Evolutionary conservation across 306 rosid species (phyloP).

Genomic region (Fagus crenata): DNA sequence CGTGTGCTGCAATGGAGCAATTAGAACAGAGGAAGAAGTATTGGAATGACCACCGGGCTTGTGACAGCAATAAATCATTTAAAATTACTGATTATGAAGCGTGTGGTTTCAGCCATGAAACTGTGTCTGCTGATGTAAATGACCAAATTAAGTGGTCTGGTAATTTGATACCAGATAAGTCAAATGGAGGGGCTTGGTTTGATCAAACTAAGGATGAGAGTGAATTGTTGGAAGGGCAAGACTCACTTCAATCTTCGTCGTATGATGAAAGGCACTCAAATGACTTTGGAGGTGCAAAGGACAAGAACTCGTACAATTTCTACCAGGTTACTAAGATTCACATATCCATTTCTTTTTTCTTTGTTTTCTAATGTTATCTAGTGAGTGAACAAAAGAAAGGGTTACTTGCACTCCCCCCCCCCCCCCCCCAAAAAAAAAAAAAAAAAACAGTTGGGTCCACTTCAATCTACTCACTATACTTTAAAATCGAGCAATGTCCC

Average conservation of each 20-base stretch:
- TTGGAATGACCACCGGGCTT: conserved; percentile 67
- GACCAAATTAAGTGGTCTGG: conserved; percentile 36
- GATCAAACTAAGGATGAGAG: conserved; percentile 42
- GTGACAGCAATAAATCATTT: conserved; percentile 32
- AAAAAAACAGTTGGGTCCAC: no score
- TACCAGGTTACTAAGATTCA: conserved; percentile 63
- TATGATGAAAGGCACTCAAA: conserved; percentile 50
- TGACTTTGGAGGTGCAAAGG: conserved; percentile 48
- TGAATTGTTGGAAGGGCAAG: conserved; percentile 47
- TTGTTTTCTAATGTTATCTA: conserved; percentile 14
- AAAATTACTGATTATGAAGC: conserved; percentile 38
- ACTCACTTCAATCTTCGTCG: conserved; percentile 45
- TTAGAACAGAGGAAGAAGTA: conserved; percentile 79
- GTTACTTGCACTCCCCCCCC: no score
- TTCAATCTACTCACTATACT: no score
- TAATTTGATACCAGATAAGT: conserved; percentile 27
- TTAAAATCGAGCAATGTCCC: no score
- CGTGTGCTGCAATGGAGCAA: conserved; percentile 90
- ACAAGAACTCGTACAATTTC: conserved; percentile 70
- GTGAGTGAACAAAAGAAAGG: neutral
- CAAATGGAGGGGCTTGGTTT: conserved; percentile 38
- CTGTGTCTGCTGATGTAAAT: conserved; percentile 36
- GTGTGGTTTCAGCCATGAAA: conserved; percentile 31
- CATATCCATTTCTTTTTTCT: conserved; percentile 13
- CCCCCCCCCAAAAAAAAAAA: no score